phyloP scores from a whole-genome alignment of 2,329 filamentous ascomycete genomes.

The Uncinocarpus reesii region DNA sequence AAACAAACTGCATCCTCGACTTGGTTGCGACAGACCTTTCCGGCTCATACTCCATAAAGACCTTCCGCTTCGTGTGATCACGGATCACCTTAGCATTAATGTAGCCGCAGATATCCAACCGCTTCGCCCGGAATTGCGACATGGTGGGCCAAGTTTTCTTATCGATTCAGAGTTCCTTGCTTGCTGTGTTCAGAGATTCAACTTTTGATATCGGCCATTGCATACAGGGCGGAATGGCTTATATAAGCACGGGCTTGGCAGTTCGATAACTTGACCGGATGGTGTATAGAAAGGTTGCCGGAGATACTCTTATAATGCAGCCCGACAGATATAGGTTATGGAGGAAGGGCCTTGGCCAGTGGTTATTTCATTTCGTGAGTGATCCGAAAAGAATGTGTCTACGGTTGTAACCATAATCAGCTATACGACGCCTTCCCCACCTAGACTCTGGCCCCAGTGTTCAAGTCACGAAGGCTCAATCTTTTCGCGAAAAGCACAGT shows the following conservation, averaged over 20 bases:
- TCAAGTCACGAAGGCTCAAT: no score
- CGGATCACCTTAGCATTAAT: slow-evolving; percentile 79
- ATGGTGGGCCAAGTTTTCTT: slow-evolving; percentile 38
- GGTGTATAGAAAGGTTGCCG: neutral
- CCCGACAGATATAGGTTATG: no score
- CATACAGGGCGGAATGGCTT: neutral
- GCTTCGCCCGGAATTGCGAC: slow-evolving; percentile 82
- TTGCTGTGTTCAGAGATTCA: neutral
- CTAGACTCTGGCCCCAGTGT: no score
- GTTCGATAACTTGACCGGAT: no score
- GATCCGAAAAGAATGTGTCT: no score
- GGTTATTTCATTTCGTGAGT: no score
- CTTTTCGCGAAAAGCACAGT: neutral
- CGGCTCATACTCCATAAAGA: slow-evolving; percentile 74
- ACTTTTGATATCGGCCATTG: neutral
- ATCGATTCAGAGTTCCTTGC: neutral
- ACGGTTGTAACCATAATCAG: no score
- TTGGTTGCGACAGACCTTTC: slow-evolving; percentile 53
- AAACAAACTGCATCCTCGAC: neutral
- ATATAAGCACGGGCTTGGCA: no score
- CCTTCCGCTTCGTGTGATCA: slow-evolving; percentile 93
- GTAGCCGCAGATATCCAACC: slow-evolving; percentile 78
- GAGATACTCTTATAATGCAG: neutral
- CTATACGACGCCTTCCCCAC: no score
- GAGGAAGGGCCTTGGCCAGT: no score